Evolutionary conservation across 441 rosid genomes (phyloP), one percentile per base, ranked within the genome.

Genomic region (Macaranga tanarius): DNA sequence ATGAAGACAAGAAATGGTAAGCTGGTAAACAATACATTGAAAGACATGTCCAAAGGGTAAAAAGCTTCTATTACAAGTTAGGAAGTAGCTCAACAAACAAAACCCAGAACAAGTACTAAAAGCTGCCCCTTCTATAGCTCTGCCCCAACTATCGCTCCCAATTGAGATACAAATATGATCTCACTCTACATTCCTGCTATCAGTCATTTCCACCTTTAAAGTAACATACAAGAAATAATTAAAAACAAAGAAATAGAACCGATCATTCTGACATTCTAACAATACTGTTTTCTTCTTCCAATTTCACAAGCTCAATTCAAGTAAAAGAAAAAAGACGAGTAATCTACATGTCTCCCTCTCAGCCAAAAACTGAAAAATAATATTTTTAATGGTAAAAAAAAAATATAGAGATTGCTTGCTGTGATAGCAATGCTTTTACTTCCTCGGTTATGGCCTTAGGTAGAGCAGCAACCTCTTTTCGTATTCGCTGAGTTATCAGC

Each of bases 391-490:
- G 45, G 26, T n/a, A 44, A 34, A 2, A n/a, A 31, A 62, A 34
- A 34, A 34, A 3, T 34, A 75, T 48, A 64, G 65, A 40, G 64
- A 31, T 61, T 55, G 76, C 67, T 69, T 52, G 76, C 78, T 72
- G 52, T 56, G 75, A 77, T 66, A 67, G 69, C 20, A 60, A 74
- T 45, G 58, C 48, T 54, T 60, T 63, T 48, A 17, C 60, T 52
- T 77, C 54, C 52, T 69, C 38, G 20, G 62, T 26, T 31, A 57
- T 11, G n/a, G 51, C 25, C 69, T 81, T 63, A 92, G 65, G 92
- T 73, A 63, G 92, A 91, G 77, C 97, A 93, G 79, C 98, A 90
- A 52, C 91, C 89, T 80, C 80, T 81, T 79, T 79, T 91, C 12
- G 71, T 69, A 15, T 69, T 82, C 17, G 86, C 92, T 17, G 97